Conservation (phyloP, 73 alveolate species). For the Stentor coeruleus region DNA sequence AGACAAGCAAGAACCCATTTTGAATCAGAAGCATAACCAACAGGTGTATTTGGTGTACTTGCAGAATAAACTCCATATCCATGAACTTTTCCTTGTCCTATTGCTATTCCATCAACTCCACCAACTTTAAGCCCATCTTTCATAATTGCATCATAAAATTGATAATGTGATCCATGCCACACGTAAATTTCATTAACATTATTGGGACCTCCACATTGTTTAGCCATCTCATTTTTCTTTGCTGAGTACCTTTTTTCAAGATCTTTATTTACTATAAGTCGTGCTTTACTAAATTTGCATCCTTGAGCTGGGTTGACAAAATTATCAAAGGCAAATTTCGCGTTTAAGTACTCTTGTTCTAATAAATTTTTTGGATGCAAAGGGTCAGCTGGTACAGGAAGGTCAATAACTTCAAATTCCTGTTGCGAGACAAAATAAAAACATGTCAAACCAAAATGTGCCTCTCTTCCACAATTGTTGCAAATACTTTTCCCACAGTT, state of each 20-base stretch:
- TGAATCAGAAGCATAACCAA: background rate
- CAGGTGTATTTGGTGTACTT: background rate
- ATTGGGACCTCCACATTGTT: background rate
- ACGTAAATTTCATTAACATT: background rate
- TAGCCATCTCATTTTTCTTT: background rate
- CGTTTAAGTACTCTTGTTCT: slow-evolving; percentile 17
- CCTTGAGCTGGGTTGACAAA: background rate
- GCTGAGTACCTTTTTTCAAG: background rate
- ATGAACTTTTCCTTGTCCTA: background rate
- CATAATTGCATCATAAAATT: background rate
- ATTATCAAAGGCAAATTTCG: slow-evolving; percentile 10
- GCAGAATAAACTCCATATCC: slow-evolving; percentile 11
- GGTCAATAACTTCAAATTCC: background rate
- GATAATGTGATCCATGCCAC: slow-evolving; percentile 10
- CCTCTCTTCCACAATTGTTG: background rate
- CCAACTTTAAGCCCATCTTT: slow-evolving; percentile 21
- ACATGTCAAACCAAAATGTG: background rate
- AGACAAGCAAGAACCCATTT: background rate
- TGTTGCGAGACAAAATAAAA: background rate
- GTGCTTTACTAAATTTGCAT: background rate
- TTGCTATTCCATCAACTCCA: background rate
- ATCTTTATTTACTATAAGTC: background rate
- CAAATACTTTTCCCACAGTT: background rate
- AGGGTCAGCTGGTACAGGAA: background rate
- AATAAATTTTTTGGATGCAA: background rate